Base-by-base conservation (phyloP, 2,329 filamentous ascomycete species). In the Aspergillus niger region DNA sequence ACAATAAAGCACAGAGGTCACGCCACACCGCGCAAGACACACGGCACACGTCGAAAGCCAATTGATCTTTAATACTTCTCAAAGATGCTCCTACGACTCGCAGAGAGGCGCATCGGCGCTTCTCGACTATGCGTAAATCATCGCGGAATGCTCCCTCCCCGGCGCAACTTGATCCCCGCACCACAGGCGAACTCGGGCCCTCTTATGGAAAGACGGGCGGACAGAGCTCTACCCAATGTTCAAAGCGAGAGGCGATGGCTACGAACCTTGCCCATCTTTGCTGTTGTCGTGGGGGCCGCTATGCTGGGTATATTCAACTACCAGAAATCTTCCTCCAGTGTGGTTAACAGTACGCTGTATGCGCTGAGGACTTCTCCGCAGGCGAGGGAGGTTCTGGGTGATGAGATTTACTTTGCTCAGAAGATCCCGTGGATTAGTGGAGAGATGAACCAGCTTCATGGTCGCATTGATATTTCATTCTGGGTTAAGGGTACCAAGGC, bases 251-350 rank as follows among this genome's bases (percentile, higher is more conserved):
- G 86, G 73, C 82, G 83, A 67, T 93, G 90, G 90, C 74, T 83
- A 58, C 85, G 85, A 69, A 92, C 91, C 1, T 78, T 97, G 36
- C 94, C 94, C 57, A 80, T 96, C 74, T 98, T 98, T 83, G 74
- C 89, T 56, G 77, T 85, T 64, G 81, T 91, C 64, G 86, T 97
- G 68, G 85, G 86, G 52, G 82, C 84, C 58, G 89, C 89, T 67
- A 88, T 89, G 66, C 80, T 96, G 62, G 91, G 90, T 68, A 97
- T 99, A 77, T 98, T 99, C 89, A 99, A 99, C 85, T 98, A 99
- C 85, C 94, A 99, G 77, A 97, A 97, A 77, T 87, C 89, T 59
- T 92, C 91, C n/a, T 92, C 88, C 26, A 91, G 90, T 57, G 86
- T 94, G 30, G 91, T 97, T n/a, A 87, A 87, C 58, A 91, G 90